These are phyloP conservation scores for Malassezia yamatoensis DNA, from an alignment of 1,284 basidiomycete species.

Conservation along the genomic window DNA sequence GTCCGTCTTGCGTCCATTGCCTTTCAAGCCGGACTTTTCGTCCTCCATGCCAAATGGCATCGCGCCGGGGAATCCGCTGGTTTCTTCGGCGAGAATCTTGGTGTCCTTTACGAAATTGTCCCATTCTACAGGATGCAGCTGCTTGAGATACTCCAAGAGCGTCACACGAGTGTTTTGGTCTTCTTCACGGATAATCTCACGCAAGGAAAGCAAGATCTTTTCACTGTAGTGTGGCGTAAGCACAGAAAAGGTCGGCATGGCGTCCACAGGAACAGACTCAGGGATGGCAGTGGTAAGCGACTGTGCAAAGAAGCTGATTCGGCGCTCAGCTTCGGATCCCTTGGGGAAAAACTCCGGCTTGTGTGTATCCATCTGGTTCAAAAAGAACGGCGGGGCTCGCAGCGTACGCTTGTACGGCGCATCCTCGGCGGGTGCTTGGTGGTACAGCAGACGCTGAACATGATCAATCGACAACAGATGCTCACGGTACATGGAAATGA, in stretches of 20 bases:
- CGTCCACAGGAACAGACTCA: conserved; percentile 46
- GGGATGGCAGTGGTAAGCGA: conserved; percentile 44
- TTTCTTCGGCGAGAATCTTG: conserved; percentile 95
- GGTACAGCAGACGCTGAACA: conserved; percentile 48
- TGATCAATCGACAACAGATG: conserved; percentile 48
- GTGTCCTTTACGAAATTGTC: conserved; percentile 99
- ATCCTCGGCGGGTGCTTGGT: conserved; percentile 46
- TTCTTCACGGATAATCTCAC: conserved; percentile 48
- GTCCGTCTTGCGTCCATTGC: conserved; percentile 54
- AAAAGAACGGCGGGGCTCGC: conserved; percentile 47
- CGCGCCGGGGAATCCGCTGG: conserved; percentile 66
- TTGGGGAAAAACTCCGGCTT: conserved; percentile 48
- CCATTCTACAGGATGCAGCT: conserved; percentile 96
- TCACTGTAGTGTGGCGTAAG: conserved; percentile 48
- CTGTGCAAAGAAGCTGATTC: conserved; percentile 48
- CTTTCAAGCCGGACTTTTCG: conserved; percentile 39
- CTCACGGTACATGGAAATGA: conserved; percentile 49
- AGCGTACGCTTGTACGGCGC: conserved; percentile 45
- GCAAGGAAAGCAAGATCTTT: conserved; percentile 47
- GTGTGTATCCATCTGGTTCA: conserved; percentile 46
- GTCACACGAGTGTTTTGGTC: conserved; percentile 49
- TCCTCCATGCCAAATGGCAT: conserved; percentile 63
- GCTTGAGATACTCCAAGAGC: conserved; percentile 64
- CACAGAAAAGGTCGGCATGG: conserved; percentile 48
- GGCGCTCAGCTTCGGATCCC: conserved; percentile 47